phyloP scores from a whole-genome alignment of 305 asterid genomes.

The Fraxinus angustifolia region DNA sequence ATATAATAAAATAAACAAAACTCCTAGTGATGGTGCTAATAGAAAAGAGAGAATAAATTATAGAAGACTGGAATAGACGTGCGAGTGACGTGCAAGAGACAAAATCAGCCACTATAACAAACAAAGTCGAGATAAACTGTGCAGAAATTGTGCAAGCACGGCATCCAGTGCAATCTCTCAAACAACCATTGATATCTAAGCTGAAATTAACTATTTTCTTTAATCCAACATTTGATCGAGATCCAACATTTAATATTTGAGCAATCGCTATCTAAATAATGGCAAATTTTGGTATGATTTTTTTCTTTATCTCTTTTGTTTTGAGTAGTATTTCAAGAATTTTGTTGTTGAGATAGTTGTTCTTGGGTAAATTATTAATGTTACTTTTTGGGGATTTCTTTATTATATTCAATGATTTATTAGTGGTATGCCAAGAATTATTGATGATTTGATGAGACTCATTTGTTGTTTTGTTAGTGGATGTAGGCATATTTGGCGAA shows the following conservation, averaged over 20 bases:
- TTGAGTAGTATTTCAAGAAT: neutral
- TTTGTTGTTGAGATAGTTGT: neutral
- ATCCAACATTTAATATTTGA: neutral
- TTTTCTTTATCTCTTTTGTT: neutral
- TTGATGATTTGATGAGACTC: neutral
- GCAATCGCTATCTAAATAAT: neutral
- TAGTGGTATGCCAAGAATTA: neutral
- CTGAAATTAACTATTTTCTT: neutral
- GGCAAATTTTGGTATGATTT: neutral
- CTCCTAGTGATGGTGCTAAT: constrained; percentile 4
- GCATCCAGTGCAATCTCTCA: neutral
- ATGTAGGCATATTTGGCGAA: neutral
- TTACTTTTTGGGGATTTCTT: neutral
- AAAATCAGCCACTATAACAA: neutral
- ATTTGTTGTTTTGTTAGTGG: neutral
- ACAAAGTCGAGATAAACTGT: neutral
- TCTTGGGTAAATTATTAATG: neutral
- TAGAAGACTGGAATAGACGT: neutral
- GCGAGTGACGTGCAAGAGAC: neutral
- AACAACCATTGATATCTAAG: neutral
- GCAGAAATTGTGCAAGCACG: neutral
- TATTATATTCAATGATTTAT: neutral
- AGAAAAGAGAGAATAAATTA: neutral
- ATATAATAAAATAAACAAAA: neutral
- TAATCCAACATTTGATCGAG: neutral